A percentile compares a stretch with the other conserved stretches of the same genome.
Conservation (phyloP, 805 yeast genomes). For the Diddensiella transvaalensis region DNA sequence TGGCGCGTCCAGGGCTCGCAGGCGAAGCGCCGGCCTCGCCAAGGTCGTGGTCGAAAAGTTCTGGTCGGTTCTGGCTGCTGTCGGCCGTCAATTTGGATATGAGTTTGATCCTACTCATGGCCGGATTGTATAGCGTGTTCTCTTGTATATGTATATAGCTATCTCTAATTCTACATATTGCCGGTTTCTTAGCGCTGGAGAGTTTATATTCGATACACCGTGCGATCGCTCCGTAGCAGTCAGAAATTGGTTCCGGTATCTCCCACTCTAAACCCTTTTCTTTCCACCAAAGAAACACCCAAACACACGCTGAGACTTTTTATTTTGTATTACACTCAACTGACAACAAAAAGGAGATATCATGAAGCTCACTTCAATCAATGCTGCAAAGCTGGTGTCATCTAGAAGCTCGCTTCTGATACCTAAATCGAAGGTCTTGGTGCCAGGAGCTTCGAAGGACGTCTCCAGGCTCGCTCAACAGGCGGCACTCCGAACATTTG, state of each 20-base stretch:
- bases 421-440: constrained; percentile 11
- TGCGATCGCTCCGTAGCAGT: no score
- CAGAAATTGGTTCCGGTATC: neutral
- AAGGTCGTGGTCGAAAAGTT: constrained; percentile 57
- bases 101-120: constrained; percentile 45
- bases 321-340: no score
- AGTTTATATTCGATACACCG: neutral
- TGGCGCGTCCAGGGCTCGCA: constrained; percentile 31
- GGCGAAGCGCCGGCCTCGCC: constrained; percentile 60
- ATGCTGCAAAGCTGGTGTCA: constrained; percentile 2
- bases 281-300: neutral
- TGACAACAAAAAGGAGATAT: no score
- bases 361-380: constrained; percentile 1
- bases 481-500: constrained; percentile 32
- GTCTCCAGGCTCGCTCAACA: constrained; percentile 25
- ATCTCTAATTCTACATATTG: neutral
- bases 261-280: no score
- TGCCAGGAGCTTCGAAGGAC: constrained; percentile 16
- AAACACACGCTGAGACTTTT: no score
- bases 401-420: neutral
- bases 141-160: neutral
- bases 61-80: constrained; percentile 45
- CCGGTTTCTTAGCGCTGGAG: no score
- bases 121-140: neutral
- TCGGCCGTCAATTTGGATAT: constrained; percentile 58